phyloP scores from a whole-genome alignment of 176 grass and related monocot species.

The Lolium perenne region DNA sequence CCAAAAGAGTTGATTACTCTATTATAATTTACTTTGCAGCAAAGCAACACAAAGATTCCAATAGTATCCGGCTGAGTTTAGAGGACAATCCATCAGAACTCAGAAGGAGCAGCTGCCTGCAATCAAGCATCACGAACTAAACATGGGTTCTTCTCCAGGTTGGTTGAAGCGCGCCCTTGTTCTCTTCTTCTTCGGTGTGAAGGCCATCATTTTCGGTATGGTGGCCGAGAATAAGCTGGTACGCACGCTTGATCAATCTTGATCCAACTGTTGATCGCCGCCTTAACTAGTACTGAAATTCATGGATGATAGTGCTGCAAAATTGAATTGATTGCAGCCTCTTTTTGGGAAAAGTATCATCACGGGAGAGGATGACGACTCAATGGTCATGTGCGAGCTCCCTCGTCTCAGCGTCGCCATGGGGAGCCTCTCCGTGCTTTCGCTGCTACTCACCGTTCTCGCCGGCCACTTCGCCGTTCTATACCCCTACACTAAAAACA shows the following conservation, averaged over 20 bases:
- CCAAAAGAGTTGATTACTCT: not conserved
- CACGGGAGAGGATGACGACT: slow-evolving; percentile 15
- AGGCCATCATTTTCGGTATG: slow-evolving; percentile 52
- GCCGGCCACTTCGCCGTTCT: slow-evolving; percentile 53
- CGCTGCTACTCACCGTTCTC: slow-evolving; percentile 44
- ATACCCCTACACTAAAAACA: slow-evolving; percentile 47
- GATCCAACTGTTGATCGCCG: not conserved
- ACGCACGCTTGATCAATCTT: not conserved
- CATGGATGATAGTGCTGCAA: not conserved
- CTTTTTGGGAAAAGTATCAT: slow-evolving; percentile 43
- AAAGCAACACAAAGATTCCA: not conserved
- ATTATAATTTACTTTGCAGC: not conserved
- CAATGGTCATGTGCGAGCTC: slow-evolving; percentile 51
- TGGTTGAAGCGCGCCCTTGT: slow-evolving; percentile 36
- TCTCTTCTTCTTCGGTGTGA: slow-evolving; percentile 43
- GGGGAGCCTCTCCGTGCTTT: slow-evolving; percentile 54
- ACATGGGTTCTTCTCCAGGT: not conserved
- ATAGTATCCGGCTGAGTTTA: not conserved
- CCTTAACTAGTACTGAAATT: not conserved
- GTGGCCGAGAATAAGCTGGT: slow-evolving; percentile 74
- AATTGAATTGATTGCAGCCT: slow-evolving; percentile 29
- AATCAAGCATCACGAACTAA: not conserved
- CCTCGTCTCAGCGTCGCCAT: slow-evolving; percentile 45
- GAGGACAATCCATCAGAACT: not conserved
- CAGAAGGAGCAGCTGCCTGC: not conserved